Percentiles rank a stretch among this genome's conserved stretches.
These are phyloP conservation scores for Handroanthus guayacan DNA, from an alignment of 257 asterid genomes.

Conservation along the genomic window DNA sequence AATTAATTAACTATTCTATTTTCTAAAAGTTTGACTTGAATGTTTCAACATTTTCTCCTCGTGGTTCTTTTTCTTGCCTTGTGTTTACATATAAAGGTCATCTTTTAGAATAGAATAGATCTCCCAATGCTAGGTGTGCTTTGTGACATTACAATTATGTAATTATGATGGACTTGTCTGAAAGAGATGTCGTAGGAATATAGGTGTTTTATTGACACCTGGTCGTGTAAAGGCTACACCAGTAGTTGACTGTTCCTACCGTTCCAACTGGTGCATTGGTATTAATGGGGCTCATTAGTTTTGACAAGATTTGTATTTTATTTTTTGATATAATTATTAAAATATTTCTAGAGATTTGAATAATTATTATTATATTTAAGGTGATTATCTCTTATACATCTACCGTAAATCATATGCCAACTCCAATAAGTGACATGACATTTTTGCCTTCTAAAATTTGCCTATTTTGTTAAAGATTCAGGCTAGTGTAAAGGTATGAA, in stretches of 20 bases:
- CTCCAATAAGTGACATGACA: too few relatives aligned
- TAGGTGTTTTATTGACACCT: conserved; percentile 25
- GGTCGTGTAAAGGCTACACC: background rate
- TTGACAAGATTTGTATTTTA: too few relatives aligned
- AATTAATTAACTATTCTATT: background rate
- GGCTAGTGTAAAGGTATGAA: too few relatives aligned
- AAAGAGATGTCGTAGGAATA: conserved; percentile 21
- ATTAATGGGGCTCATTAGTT: too few relatives aligned
- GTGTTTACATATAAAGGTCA: background rate
- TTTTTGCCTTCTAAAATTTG: too few relatives aligned
- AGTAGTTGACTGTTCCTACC: conserved; percentile 9
- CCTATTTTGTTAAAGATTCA: too few relatives aligned
- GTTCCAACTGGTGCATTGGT: too few relatives aligned
- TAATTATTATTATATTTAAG: too few relatives aligned
- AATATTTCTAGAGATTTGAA: too few relatives aligned
- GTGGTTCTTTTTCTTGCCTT: background rate
- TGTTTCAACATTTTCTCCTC: background rate
- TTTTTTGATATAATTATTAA: too few relatives aligned
- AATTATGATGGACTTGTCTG: conserved; percentile 37
- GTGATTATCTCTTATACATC: too few relatives aligned
- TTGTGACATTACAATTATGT: conserved; percentile 8
- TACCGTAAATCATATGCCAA: too few relatives aligned
- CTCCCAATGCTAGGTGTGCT: conserved; percentile 1
- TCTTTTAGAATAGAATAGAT: background rate
- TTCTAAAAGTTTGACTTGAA: background rate